Evolutionary conservation across 73 alveolate species (phyloP).

Genomic region (Tetrahymena malaccensis): DNA sequence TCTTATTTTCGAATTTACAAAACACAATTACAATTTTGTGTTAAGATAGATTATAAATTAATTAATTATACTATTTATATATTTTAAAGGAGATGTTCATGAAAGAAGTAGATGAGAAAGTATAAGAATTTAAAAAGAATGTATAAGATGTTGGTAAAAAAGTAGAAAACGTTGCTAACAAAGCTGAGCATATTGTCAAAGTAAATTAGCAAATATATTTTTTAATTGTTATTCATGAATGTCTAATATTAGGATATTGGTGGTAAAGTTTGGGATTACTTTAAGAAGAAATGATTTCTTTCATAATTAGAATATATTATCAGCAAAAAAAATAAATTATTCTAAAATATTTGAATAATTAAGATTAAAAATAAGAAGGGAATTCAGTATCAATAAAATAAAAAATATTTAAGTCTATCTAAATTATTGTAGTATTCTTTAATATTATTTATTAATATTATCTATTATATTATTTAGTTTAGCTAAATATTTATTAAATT

Average conservation of each 20-base stretch:
- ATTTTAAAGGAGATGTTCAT: neutral
- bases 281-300: neutral
- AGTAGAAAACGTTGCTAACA: neutral
- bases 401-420: no score
- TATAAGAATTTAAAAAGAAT: neutral
- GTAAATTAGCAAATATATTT: neutral
- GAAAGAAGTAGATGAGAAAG: neutral
- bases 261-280: neutral
- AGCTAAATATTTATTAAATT: no score
- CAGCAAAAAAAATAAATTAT: no score
- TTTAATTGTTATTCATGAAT: neutral
- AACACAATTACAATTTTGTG: neutral
- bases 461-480: no score
- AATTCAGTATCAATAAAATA: no score
- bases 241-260: neutral
- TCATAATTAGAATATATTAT: no score
- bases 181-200: neutral
- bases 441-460: no score
- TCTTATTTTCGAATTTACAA: neutral
- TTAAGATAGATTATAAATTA: neutral
- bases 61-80: no score
- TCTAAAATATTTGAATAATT: no score
- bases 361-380: no score
- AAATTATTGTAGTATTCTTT: no score
- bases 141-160: neutral